Conservation (phyloP, 805 yeast genomes). For the Metschnikowia koreensis region DNA sequence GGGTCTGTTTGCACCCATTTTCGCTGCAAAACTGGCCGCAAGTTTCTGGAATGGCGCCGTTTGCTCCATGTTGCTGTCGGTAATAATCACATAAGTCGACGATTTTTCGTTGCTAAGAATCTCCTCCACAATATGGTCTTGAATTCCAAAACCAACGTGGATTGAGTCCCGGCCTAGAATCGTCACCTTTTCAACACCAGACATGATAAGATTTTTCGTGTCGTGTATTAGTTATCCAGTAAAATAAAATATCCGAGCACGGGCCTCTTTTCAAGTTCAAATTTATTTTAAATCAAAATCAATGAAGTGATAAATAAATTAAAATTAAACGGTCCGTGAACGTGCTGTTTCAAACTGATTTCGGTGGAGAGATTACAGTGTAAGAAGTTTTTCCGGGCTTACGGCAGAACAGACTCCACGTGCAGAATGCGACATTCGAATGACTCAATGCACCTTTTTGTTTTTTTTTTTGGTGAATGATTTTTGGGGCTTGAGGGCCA, state of each 20-base stretch:
- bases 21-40: slow-evolving; percentile 39
- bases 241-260: background rate
- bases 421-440: background rate
- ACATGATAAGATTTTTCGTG: slow-evolving; percentile 8
- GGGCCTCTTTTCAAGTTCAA: too few relatives aligned
- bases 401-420: background rate
- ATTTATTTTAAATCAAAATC: too few relatives aligned
- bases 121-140: slow-evolving; percentile 68
- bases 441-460: background rate
- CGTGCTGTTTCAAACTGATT: background rate
- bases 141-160: slow-evolving; percentile 85
- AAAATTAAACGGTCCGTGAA: background rate
- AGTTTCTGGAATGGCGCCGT: slow-evolving; percentile 59
- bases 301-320: too few relatives aligned
- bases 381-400: background rate
- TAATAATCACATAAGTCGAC: slow-evolving; percentile 88
- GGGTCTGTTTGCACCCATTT: slow-evolving; percentile 39
- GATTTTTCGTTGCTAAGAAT: slow-evolving; percentile 63
- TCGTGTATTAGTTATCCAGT: background rate
- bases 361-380: background rate
- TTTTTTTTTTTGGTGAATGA: too few relatives aligned
- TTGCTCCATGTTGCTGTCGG: slow-evolving; percentile 75
- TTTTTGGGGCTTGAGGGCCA: background rate
- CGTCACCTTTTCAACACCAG: slow-evolving; percentile 52
- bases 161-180: slow-evolving; percentile 82